phyloP scores from a whole-genome alignment of 257 asterid species.

The Solanum tacnaense region DNA sequence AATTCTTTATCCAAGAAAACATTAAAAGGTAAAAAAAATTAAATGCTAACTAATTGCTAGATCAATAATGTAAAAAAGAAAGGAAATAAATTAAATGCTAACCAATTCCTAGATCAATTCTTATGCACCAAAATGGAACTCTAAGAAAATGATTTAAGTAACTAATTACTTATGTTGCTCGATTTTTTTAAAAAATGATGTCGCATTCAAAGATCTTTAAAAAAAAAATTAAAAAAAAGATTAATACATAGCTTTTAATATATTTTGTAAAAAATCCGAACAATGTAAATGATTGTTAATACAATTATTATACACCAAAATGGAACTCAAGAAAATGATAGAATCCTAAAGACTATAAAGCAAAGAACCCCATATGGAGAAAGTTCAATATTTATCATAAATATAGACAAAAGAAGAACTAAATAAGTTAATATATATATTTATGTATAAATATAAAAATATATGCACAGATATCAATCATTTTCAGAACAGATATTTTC shows the following conservation, averaged over 20 bases:
- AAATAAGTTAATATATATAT: not conserved
- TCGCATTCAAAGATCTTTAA: not conserved
- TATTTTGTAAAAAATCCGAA: no score
- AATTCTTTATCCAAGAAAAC: not conserved
- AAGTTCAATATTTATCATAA: slow-evolving; percentile 11
- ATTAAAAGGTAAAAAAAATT: not conserved
- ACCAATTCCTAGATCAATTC: not conserved
- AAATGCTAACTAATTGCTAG: not conserved
- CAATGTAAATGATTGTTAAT: not conserved
- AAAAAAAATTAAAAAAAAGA: accelerated
- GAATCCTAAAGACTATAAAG: not conserved
- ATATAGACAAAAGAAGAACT: not conserved
- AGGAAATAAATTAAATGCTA: not conserved
- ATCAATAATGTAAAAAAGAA: not conserved
- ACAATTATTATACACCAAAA: not conserved
- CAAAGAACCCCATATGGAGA: not conserved
- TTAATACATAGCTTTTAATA: no score
- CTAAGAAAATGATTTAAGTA: not conserved
- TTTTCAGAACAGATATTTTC: slow-evolving; percentile 23
- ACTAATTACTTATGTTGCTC: not conserved
- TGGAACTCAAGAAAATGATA: not conserved
- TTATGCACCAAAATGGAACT: not conserved
- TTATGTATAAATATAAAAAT: not conserved
- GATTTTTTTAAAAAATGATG: not conserved
- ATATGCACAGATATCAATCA: slow-evolving; percentile 23